These are phyloP conservation scores for Barnettozyma vustinii DNA, from an alignment of 805 yeast genomes.

Conservation along the genomic window DNA sequence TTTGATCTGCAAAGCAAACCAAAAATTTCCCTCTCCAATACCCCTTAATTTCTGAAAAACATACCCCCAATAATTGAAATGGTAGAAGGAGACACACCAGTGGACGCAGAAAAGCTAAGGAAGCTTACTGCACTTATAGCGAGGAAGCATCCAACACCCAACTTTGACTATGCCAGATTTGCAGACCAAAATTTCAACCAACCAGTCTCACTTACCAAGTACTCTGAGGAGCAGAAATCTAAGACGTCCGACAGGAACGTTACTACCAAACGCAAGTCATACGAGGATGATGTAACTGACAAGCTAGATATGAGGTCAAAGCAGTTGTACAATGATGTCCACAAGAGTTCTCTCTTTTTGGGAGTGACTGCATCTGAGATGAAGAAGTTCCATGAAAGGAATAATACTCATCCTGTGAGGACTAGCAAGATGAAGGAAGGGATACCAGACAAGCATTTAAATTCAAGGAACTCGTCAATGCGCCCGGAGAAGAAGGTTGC, in stretches of 20 bases:
- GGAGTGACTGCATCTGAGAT: slow-evolving; percentile 16
- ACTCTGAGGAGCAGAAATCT: neutral
- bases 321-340: slow-evolving; percentile 16
- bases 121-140: slow-evolving; percentile 4
- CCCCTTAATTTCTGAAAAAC: neutral
- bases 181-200: slow-evolving; percentile 14
- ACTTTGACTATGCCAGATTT: slow-evolving; percentile 13
- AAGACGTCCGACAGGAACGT: neutral
- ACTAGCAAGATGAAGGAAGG: neutral
- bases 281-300: neutral
- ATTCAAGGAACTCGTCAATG: neutral
- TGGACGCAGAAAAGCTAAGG: slow-evolving; percentile 13
- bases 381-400: slow-evolving; percentile 9
- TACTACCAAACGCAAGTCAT: neutral
- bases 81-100: slow-evolving; percentile 3
- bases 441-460: neutral
- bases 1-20: neutral
- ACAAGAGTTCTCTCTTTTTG: slow-evolving; percentile 14
- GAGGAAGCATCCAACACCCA: slow-evolving; percentile 2
- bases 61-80: neutral
- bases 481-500: neutral
- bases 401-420: neutral
- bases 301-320: slow-evolving; percentile 5
- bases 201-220: neutral
- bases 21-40: neutral